A percentile compares a stretch with the other conserved stretches of the same genome.
Evolutionary conservation across 2,329 filamentous ascomycete species (phyloP).

Genomic region (Trichophyton simii): DNA sequence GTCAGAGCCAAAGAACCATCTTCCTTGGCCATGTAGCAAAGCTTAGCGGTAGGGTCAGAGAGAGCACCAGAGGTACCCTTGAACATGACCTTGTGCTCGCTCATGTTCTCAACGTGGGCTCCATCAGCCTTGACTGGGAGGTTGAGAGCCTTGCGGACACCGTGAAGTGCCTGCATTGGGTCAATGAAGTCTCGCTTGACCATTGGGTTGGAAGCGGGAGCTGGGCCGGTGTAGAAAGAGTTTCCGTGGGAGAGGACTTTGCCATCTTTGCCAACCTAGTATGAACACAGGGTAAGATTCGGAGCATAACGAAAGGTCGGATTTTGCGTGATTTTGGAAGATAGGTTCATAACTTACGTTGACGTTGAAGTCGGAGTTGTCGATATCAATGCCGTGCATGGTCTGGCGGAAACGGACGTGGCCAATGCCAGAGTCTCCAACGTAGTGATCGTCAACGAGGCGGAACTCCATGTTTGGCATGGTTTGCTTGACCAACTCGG

Average conservation of each 20-base stretch:
- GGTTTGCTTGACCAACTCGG: conserved; percentile 7
- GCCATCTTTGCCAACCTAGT: conserved; percentile 7
- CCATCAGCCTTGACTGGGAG: conserved; percentile 9
- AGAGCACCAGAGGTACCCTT: conserved; percentile 12
- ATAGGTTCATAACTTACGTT: conserved; percentile 7
- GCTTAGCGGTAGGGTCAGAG: conserved; percentile 9
- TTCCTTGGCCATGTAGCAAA: conserved; percentile 10
- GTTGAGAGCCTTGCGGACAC: conserved; percentile 6
- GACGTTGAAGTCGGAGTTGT: conserved; percentile 12
- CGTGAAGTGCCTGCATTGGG: conserved; percentile 9
- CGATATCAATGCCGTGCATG: conserved; percentile 10
- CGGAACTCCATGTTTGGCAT: conserved; percentile 8
- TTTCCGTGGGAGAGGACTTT: conserved; percentile 12
- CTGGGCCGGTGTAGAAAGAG: conserved; percentile 10
- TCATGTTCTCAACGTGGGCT: conserved; percentile 4
- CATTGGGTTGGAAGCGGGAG: conserved; percentile 7
- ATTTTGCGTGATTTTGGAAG: too few species aligned
- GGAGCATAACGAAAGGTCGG: background rate
- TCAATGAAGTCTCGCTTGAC: conserved; percentile 7
- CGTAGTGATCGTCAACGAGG: conserved; percentile 11
- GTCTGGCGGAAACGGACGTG: conserved; percentile 12
- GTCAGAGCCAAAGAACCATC: conserved; percentile 10
- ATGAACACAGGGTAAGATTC: background rate
- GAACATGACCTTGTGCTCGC: conserved; percentile 9
- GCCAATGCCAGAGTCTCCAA: conserved; percentile 10